Percentiles rank a stretch among this genome's conserved stretches.
Conservation (phyloP, 108 stramenopile species). For the Nitzschia inconspicua region DNA sequence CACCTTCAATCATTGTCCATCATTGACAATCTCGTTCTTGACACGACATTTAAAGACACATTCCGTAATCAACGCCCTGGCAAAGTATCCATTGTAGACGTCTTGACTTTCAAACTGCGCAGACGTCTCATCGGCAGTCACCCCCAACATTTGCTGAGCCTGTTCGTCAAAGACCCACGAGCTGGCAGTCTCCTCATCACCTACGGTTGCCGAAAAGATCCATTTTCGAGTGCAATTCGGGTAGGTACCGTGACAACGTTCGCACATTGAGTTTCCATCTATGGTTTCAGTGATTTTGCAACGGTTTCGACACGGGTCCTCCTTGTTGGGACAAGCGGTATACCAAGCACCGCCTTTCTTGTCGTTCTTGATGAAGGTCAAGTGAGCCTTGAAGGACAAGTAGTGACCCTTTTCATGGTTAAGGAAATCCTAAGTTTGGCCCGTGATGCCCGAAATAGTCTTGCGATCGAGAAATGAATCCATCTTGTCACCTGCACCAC, state of each 20-base stretch:
- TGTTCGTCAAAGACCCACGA: slow-evolving; percentile 93
- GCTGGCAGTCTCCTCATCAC: slow-evolving; percentile 78
- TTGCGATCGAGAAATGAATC: slow-evolving; percentile 73
- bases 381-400: slow-evolving; percentile 80
- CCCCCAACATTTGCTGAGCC: slow-evolving; percentile 68
- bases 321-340: slow-evolving; percentile 86
- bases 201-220: slow-evolving; percentile 84
- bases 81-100: slow-evolving; percentile 65
- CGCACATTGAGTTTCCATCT: slow-evolving; percentile 81
- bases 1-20: slow-evolving; percentile 85
- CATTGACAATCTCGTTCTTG: slow-evolving; percentile 89
- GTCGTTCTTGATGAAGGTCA: slow-evolving; percentile 92
- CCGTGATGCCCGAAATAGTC: slow-evolving; percentile 71
- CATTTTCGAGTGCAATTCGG: slow-evolving; percentile 78
- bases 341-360: slow-evolving; percentile 95
- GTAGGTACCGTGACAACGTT: slow-evolving; percentile 75
- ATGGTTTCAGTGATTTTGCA: slow-evolving; percentile 82
- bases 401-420: slow-evolving; percentile 88
- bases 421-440: slow-evolving; percentile 78
- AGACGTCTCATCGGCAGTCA: slow-evolving; percentile 79
- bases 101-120: slow-evolving; percentile 45
- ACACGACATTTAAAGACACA: slow-evolving; percentile 90
- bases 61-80: slow-evolving; percentile 73
- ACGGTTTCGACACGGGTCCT: slow-evolving; percentile 84
- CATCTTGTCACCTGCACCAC: slow-evolving; percentile 57